Evolutionary conservation across 2,329 filamentous ascomycete genomes (phyloP), one percentile per base, ranked within the genome.

Genomic region (Metarhizium sp.): DNA sequence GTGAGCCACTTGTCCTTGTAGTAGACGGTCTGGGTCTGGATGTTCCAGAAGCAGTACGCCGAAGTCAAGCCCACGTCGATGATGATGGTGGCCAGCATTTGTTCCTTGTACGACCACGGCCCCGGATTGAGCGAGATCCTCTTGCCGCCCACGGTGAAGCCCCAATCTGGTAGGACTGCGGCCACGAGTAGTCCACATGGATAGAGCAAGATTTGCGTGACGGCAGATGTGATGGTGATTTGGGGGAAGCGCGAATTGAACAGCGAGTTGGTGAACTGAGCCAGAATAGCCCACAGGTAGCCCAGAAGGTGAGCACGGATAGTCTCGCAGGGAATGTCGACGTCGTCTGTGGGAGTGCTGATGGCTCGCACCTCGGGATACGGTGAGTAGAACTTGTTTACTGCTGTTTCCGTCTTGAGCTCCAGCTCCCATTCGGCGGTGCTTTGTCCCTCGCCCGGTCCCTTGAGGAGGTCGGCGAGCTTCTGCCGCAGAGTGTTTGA

Each of bases 101-200:
- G 73, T 61, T 75, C 72, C 58, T 74, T 74, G 59, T 68, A 71
- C 0, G 66, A 70, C 71, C 72, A 75, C 0, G 70, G 72, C 0
- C 73, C 73, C 0, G 72, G 72, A 51, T 75, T 75, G 45, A 74
- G 64, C 2, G 70, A 70, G 57, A 63, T 58, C 2, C 64, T 58
- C 5, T 58, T 60, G 10, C 64, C 64, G 29, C 66, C 63, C 8
- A 75, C 52, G 2, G 64, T 70, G 56, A 77, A 57, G 13, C 71
- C 69, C 71, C 71, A 74, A 57, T 75, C 73, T 0, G 75, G 75
- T 0, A 78, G 64, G 4, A 64, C 54, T 47, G 59, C 69, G 3
- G 71, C 74, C 14, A 76, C 62, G 52, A 66, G 50, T 67, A 67
- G 45, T 66, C 75, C 51, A 70, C 70, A 49, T 69, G 75, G 52